Percentiles rank a stretch among this genome's conserved stretches.
Evolutionary conservation across 2,329 filamentous ascomycete species (phyloP).

Genomic region (Didymella glomerata): DNA sequence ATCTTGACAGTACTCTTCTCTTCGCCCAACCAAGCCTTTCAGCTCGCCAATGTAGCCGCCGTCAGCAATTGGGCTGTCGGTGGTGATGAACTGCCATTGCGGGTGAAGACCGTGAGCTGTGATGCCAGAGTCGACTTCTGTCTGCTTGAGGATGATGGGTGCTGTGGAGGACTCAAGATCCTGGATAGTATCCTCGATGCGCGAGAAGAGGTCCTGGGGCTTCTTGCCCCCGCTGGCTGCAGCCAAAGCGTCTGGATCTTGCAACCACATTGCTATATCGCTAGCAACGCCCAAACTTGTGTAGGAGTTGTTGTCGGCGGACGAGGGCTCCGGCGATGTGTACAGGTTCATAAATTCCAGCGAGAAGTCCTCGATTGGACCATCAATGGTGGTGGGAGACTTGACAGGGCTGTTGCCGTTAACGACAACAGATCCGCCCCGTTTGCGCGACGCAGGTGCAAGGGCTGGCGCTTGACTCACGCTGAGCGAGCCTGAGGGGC

Average conservation of each 20-base stretch:
- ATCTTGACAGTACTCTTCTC: slow-evolving; percentile 58
- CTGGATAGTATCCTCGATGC: slow-evolving; percentile 64
- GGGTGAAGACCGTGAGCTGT: slow-evolving; percentile 66
- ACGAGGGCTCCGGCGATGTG: slow-evolving; percentile 64
- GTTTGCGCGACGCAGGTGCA: slow-evolving; percentile 68
- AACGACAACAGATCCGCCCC: slow-evolving; percentile 64
- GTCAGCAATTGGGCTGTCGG: slow-evolving; percentile 60
- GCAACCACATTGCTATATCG: slow-evolving; percentile 79
- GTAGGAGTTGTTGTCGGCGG: slow-evolving; percentile 78
- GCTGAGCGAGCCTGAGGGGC: slow-evolving; percentile 76
- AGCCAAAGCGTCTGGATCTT: slow-evolving; percentile 73
- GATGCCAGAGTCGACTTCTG: slow-evolving; percentile 59
- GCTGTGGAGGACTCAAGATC: slow-evolving; percentile 60
- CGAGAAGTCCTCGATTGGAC: slow-evolving; percentile 75
- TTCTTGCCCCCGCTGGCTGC: slow-evolving; percentile 70
- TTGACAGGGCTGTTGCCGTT: slow-evolving; percentile 79
- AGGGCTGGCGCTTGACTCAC: slow-evolving; percentile 71
- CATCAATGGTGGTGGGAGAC: slow-evolving; percentile 71
- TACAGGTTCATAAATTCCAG: slow-evolving; percentile 78
- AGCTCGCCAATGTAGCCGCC: slow-evolving; percentile 73
- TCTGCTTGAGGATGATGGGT: slow-evolving; percentile 62
- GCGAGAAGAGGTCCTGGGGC: slow-evolving; percentile 74
- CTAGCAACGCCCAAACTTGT: slow-evolving; percentile 78
- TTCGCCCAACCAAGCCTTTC: slow-evolving; percentile 64
- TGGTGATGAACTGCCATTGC: slow-evolving; percentile 74